These are phyloP conservation scores for Hericium alpestre DNA, from an alignment of 768 basidiomycete species.

Conservation along the genomic window DNA sequence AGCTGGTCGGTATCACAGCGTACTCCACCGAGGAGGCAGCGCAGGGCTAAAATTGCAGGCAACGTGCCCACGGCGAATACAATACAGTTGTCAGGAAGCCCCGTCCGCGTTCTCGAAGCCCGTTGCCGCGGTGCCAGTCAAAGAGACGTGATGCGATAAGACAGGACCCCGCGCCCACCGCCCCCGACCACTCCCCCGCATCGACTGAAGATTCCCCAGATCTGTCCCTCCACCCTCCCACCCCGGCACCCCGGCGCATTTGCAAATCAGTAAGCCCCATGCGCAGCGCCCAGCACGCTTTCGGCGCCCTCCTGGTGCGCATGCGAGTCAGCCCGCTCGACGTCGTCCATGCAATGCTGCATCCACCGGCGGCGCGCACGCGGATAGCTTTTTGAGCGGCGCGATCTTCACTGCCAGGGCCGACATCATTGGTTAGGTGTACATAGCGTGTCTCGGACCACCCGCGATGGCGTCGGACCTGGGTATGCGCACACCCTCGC, in stretches of 20 bases:
- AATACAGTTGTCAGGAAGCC: too few species aligned
- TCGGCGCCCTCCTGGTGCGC: background rate
- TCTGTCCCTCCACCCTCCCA: background rate
- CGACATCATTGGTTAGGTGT: too few species aligned
- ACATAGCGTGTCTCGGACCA: too few species aligned
- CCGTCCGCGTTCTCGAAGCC: background rate
- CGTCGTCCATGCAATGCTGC: background rate
- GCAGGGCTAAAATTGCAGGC: too few species aligned
- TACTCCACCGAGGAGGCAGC: too few species aligned
- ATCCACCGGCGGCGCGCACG: background rate
- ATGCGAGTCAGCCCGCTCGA: background rate
- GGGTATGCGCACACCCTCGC: too few species aligned
- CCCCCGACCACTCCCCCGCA: background rate
- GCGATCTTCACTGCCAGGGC: too few species aligned
- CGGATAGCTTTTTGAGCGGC: too few species aligned
- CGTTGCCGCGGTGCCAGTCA: background rate
- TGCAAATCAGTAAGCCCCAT: background rate
- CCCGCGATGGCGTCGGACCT: too few species aligned
- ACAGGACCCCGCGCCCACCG: background rate
- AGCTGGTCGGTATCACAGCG: too few species aligned
- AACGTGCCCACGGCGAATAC: too few species aligned
- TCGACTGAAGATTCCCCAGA: too few species aligned
- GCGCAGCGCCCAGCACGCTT: background rate
- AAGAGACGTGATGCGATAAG: background rate
- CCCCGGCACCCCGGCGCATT: background rate